Percentiles rank a stretch among this genome's conserved stretches.
These are phyloP conservation scores for Xylariaceae sp. DNA, from an alignment of 2,329 filamentous ascomycete genomes.

Conservation along the genomic window DNA sequence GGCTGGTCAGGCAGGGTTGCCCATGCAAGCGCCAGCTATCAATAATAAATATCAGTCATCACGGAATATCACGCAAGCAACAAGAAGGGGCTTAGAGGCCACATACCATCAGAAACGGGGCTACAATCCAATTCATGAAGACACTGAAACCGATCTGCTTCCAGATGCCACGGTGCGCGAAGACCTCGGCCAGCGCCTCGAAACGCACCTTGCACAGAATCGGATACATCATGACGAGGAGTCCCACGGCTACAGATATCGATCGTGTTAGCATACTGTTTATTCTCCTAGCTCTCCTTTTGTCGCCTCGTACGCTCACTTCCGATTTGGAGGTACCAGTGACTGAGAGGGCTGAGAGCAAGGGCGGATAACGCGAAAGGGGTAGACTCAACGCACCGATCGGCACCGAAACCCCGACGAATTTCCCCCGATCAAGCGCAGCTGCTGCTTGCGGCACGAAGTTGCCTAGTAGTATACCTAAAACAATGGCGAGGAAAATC, in stretches of 20 bases:
- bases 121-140: slow-evolving; percentile 81
- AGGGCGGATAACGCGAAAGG: too few species aligned
- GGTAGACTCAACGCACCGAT: slow-evolving; percentile 31
- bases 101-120: slow-evolving; percentile 79
- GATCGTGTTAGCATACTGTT: slow-evolving; percentile 3
- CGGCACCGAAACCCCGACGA: slow-evolving; percentile 59
- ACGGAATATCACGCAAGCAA: background rate
- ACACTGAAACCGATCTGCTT: slow-evolving; percentile 79
- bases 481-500: slow-evolving; percentile 79
- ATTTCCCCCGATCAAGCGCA: slow-evolving; percentile 71
- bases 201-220: slow-evolving; percentile 87
- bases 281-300: background rate
- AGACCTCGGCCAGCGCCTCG: slow-evolving; percentile 72
- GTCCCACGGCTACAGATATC: slow-evolving; percentile 65
- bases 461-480: slow-evolving; percentile 78
- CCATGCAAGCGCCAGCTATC: slow-evolving; percentile 69
- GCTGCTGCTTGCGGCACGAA: slow-evolving; percentile 68
- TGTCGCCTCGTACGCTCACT: too few species aligned
- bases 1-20: slow-evolving; percentile 66
- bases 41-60: background rate
- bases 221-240: slow-evolving; percentile 94
- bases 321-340: too few species aligned
- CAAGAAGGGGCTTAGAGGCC: background rate
- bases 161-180: slow-evolving; percentile 70
- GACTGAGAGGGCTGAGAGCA: background rate